These are phyloP conservation scores for Daucus carota DNA, from an alignment of 129 eudicot species.

Conservation along the genomic window DH1_v3.0 NC_030381.2:21244001-21244500, in stretches of 20 bases:
- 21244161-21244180: neutral
- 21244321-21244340: neutral
- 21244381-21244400: slow-evolving; percentile 13
- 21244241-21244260: neutral
- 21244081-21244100: neutral
- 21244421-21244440: slow-evolving; percentile 6
- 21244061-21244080: neutral
- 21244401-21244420: neutral
- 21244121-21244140: neutral
- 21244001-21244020: neutral
- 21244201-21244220: slow-evolving; percentile 11
- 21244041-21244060: neutral
- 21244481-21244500: slow-evolving; percentile 10
- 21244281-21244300: neutral
- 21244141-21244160: neutral
- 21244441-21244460: slow-evolving; percentile 25
- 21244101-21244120: neutral
- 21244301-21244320: neutral
- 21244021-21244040: slow-evolving; percentile 7
- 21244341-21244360: neutral
- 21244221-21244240: neutral
- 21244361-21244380: slow-evolving; percentile 14
- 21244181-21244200: neutral
- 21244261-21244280: neutral
- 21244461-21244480: slow-evolving; percentile 1